phyloP scores from a whole-genome alignment of 1,284 basidiomycete species.

The Schizophyllum commune region DNA sequence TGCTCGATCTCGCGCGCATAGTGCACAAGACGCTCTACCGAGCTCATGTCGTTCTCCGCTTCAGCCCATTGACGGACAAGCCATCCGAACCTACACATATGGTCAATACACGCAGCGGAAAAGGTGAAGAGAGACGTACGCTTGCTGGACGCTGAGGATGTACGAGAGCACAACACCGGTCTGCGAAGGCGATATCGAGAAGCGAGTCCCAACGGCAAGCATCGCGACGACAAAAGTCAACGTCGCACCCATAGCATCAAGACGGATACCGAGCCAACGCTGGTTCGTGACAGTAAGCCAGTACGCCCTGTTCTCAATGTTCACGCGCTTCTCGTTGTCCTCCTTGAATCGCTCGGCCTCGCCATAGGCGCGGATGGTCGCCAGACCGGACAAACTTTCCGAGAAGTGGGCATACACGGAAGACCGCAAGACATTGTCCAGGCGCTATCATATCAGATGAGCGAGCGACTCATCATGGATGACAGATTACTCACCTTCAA shows the following conservation, averaged over 20 bases:
- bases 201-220: slow-evolving; percentile 68
- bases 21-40: slow-evolving; percentile 77
- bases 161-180: slow-evolving; percentile 73
- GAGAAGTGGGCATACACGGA: slow-evolving; percentile 84
- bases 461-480: neutral
- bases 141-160: slow-evolving; percentile 67
- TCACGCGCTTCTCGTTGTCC: slow-evolving; percentile 74
- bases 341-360: slow-evolving; percentile 61
- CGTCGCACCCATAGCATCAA: slow-evolving; percentile 77
- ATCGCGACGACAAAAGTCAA: slow-evolving; percentile 78
- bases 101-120: no score
- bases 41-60: slow-evolving; percentile 90
- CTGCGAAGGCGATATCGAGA: slow-evolving; percentile 71
- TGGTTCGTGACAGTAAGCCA: slow-evolving; percentile 81
- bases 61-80: slow-evolving; percentile 79
- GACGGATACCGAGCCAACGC: slow-evolving; percentile 82
- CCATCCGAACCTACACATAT: slow-evolving; percentile 49
- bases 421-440: slow-evolving; percentile 31
- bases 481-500: slow-evolving; percentile 33
- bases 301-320: slow-evolving; percentile 83
- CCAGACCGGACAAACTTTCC: slow-evolving; percentile 80
- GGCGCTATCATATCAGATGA: neutral
- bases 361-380: slow-evolving; percentile 84
- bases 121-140: slow-evolving; percentile 24
- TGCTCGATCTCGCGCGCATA: slow-evolving; percentile 75